A percentile compares a stretch with the other conserved stretches of the same genome.
phyloP scores from a whole-genome alignment of 2,329 filamentous ascomycete species.

The Drechslerella stenobrocha region DNA sequence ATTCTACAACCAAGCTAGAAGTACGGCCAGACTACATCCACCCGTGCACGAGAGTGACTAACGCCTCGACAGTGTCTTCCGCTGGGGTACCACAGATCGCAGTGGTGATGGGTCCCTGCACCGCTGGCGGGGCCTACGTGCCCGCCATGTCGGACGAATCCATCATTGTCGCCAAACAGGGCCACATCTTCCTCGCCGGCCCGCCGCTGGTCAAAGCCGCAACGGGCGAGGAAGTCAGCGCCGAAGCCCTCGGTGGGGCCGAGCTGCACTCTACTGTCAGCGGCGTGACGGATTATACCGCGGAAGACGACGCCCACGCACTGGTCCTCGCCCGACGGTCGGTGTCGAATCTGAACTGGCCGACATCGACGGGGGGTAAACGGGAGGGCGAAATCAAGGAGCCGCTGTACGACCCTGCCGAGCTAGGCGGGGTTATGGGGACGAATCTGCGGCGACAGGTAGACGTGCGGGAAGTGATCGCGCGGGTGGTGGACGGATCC shows the following conservation, averaged over 20 bases:
- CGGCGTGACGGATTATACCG: conserved; percentile 92
- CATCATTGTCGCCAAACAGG: conserved; percentile 93
- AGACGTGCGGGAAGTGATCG: conserved; percentile 85
- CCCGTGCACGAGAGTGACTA: not conserved
- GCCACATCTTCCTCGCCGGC: conserved; percentile 95
- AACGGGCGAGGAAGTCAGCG: conserved; percentile 86
- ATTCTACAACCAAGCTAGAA: conserved; percentile 96
- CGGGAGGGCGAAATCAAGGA: conserved; percentile 65
- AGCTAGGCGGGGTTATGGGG: conserved; percentile 84
- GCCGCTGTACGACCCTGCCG: conserved; percentile 75
- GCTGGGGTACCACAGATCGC: conserved; percentile 88
- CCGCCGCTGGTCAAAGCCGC: conserved; percentile 94
- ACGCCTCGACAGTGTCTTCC: conserved; percentile 66
- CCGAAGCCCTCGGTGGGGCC: conserved; percentile 88
- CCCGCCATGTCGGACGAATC: conserved; percentile 97
- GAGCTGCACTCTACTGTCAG: conserved; percentile 86
- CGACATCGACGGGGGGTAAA: conserved; percentile 57
- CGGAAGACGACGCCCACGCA: conserved; percentile 90
- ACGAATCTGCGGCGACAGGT: conserved; percentile 86
- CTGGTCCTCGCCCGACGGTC: conserved; percentile 81
- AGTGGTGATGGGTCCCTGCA: conserved; percentile 97
- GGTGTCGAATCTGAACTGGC: conserved; percentile 88
- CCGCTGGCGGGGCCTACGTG: conserved; percentile 69
- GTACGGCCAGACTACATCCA: conserved; percentile 48
- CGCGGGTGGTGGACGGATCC: conserved; percentile 86